A percentile compares a stretch with the other conserved stretches of the same genome.
These are phyloP conservation scores for Rhizomucor pusillus DNA, from an alignment of 371 early-diverging fungal genomes.

Conservation along the genomic window DNA sequence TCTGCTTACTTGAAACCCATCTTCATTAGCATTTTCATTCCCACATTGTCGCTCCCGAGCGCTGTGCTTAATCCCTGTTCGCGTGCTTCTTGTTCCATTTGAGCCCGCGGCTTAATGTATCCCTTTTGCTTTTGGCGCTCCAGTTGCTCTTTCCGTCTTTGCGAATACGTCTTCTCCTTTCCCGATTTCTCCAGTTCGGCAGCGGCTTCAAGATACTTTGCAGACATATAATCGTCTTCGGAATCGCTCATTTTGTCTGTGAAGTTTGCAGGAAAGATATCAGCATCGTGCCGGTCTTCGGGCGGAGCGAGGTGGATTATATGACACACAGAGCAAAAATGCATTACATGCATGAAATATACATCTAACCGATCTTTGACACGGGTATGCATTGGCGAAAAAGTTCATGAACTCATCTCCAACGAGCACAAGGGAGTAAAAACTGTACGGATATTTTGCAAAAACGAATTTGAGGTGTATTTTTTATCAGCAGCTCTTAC, in stretches of 20 bases:
- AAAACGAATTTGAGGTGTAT: too few relatives aligned
- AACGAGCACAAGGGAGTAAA: too few relatives aligned
- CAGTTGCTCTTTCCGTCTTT: slow-evolving; percentile 46
- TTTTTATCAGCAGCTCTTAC: too few relatives aligned
- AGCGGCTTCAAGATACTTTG: slow-evolving; percentile 45
- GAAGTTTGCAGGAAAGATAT: too few relatives aligned
- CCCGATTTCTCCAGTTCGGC: slow-evolving; percentile 21
- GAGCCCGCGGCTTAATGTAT: slow-evolving; percentile 44
- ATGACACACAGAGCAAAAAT: too few relatives aligned
- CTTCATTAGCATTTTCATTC: slow-evolving; percentile 68
- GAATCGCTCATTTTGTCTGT: slow-evolving; percentile 19
- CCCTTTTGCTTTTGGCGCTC: slow-evolving; percentile 42
- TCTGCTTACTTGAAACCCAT: slow-evolving; percentile 67
- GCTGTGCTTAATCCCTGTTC: slow-evolving; percentile 48
- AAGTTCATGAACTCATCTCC: too few relatives aligned
- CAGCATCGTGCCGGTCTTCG: too few relatives aligned
- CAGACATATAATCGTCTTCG: slow-evolving; percentile 66
- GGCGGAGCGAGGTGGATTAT: too few relatives aligned
- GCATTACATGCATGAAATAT: too few relatives aligned
- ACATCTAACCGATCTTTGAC: too few relatives aligned
- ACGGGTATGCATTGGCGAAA: too few relatives aligned
- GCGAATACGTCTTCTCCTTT: slow-evolving; percentile 37
- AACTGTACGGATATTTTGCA: too few relatives aligned
- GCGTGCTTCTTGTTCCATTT: slow-evolving; percentile 51
- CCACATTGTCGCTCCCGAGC: slow-evolving; percentile 56